Conservation (phyloP, 2,329 filamentous ascomycete species). For the Fusarium aywerte region DNA sequence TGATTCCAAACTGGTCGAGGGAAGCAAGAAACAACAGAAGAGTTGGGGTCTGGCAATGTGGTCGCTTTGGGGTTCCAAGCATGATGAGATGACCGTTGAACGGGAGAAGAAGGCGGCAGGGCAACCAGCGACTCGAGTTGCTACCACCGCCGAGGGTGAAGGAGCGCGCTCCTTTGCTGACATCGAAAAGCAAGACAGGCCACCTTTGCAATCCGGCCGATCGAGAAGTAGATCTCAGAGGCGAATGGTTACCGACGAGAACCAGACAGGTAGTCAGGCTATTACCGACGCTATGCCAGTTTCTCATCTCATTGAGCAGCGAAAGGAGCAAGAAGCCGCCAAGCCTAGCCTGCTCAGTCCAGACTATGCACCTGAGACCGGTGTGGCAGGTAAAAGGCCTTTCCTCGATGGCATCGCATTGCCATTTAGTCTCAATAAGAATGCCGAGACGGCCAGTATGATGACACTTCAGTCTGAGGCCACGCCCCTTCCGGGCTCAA, state of each 20-base stretch:
- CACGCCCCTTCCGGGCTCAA: constrained; percentile 47
- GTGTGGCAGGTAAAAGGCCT: constrained; percentile 69
- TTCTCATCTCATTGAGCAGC: constrained; percentile 56
- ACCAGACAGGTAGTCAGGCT: constrained; percentile 55
- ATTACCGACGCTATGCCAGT: constrained; percentile 57
- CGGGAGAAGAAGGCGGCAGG: constrained; percentile 65
- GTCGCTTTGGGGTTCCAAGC: constrained; percentile 88
- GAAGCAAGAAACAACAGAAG: constrained; percentile 66
- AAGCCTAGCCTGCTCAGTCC: constrained; percentile 58
- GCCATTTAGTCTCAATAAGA: constrained; percentile 75
- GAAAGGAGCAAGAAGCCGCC: constrained; percentile 53
- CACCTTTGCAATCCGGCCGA: constrained; percentile 40
- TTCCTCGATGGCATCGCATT: constrained; percentile 76
- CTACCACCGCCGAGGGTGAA: constrained; percentile 55
- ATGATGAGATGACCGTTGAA: constrained; percentile 79
- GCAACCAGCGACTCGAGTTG: constrained; percentile 46
- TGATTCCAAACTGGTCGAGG: constrained; percentile 54
- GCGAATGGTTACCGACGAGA: constrained; percentile 62
- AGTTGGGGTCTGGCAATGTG: constrained; percentile 84
- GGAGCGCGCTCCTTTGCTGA: constrained; percentile 57
- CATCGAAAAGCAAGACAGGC: constrained; percentile 53
- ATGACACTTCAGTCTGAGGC: constrained; percentile 67
- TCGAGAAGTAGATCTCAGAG: constrained; percentile 56
- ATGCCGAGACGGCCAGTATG: constrained; percentile 76
- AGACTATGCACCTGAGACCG: constrained; percentile 58